Conservation (phyloP, 2,329 filamentous ascomycete genomes). For the Helicocarpus griseus region DNA sequence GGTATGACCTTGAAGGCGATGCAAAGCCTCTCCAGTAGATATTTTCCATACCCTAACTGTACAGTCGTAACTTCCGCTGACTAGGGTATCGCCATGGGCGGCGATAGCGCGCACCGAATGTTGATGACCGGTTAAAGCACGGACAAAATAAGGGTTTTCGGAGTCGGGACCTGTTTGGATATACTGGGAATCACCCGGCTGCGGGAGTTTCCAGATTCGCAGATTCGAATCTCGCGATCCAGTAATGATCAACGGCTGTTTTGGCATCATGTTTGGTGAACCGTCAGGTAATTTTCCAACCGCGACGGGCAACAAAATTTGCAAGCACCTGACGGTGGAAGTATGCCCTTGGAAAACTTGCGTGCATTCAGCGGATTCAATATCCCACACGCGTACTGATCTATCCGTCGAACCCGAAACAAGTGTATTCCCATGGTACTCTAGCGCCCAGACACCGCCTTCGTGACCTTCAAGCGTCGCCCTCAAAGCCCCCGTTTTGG, state of each 20-base stretch:
- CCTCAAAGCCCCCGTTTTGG: conserved; percentile 78
- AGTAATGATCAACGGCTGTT: conserved; percentile 92
- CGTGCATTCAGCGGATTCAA: conserved; percentile 81
- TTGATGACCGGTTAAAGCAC: conserved; percentile 72
- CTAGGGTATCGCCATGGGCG: conserved; percentile 87
- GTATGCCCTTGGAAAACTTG: conserved; percentile 97
- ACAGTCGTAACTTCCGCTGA: conserved; percentile 93
- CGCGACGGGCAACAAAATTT: conserved; percentile 81
- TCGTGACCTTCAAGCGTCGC: conserved; percentile 86
- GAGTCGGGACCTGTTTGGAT: conserved; percentile 67
- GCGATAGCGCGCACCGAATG: conserved; percentile 96
- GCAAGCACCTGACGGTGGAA: conserved; percentile 88
- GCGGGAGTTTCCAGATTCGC: conserved; percentile 86
- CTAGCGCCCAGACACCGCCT: conserved; percentile 92
- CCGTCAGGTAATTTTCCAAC: conserved; percentile 64
- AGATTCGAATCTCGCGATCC: conserved; percentile 91
- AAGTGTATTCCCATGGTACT: conserved; percentile 89
- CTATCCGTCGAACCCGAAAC: conserved; percentile 95
- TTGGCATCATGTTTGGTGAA: conserved; percentile 75
- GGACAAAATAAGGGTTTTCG: conserved; percentile 91
- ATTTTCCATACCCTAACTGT: conserved; percentile 96
- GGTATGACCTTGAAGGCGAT: conserved; percentile 74
- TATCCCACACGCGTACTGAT: conserved; percentile 99
- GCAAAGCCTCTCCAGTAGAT: conserved; percentile 80
- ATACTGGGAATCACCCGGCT: conserved; percentile 64